These are phyloP conservation scores for Odonthalia washingtoniensis DNA, from an alignment of 31 red algal genomes.

Conservation along the genomic window DNA sequence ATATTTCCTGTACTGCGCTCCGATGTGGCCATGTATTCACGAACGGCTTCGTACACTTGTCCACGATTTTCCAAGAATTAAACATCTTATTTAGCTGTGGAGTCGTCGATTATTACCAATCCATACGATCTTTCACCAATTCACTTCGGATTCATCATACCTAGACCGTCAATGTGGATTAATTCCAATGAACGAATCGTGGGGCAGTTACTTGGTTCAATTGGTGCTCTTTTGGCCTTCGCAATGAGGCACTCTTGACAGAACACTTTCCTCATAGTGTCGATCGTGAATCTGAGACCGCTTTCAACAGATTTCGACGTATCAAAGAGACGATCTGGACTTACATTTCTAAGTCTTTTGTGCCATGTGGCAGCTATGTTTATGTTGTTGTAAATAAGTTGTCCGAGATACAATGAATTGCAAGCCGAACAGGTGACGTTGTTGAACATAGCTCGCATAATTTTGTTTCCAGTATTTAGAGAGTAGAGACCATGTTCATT, in stretches of 20 bases:
- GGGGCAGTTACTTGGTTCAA: slow-evolving; percentile 13
- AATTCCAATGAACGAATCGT: slow-evolving; percentile 19
- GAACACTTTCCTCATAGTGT: neutral
- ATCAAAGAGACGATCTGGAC: neutral
- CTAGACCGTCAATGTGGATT: slow-evolving; percentile 35
- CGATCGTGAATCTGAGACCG: neutral
- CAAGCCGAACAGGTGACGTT: neutral
- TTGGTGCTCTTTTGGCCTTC: slow-evolving; percentile 41
- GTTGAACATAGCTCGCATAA: neutral
- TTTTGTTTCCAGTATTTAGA: neutral
- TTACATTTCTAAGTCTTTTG: neutral
- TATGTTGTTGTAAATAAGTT: neutral
- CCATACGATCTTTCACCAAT: slow-evolving; percentile 13
- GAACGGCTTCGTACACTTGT: slow-evolving; percentile 4
- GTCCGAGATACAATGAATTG: neutral
- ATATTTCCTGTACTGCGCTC: neutral
- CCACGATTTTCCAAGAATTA: slow-evolving; percentile 15
- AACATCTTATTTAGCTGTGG: slow-evolving; percentile 28
- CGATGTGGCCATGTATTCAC: neutral
- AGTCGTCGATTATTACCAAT: slow-evolving; percentile 42
- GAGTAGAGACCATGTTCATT: slow-evolving; percentile 8
- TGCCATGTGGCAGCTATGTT: neutral
- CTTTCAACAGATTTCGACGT: neutral
- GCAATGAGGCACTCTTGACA: slow-evolving; percentile 34
- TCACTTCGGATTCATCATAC: neutral